Base-by-base conservation (phyloP, 2,329 filamentous ascomycete species). In the Colletotrichum lindemuthianum region DNA sequence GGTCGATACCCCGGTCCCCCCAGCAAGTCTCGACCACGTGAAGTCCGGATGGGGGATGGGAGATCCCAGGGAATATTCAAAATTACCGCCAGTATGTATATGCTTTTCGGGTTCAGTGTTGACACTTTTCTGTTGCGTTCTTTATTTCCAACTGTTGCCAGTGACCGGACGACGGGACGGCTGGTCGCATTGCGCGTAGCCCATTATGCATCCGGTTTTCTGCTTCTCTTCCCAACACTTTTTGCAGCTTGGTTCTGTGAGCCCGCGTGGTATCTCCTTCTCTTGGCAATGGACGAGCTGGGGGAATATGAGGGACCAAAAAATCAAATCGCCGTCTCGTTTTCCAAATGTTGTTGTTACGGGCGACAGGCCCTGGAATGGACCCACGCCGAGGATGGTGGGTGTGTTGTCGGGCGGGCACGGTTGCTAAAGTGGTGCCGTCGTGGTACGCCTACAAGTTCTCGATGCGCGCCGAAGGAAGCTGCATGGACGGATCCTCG, bases 381-480 rank as follows among this genome's bases (percentile, higher is more conserved):
- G 32, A 54, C 58, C 58, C 24, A 24, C 24, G 50, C 43, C 43
- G 49, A 40, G 44, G 36, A 55, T 12, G 44, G 48, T 61, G 51
- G 36, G 48, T 48, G 48, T 39, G 41, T 59, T 1, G 12, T 52
- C 48, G 55, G 12, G 33, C 47, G 41, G 40, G 37, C 15, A 32
- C 34, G 15, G 33, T 33, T 8, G n/a, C 52, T 39, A 41, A n/a
- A n/a, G 32, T 8, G 4, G 37, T 13, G 33, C 16, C 13, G 37
- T 33, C 16, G 43, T 43, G 8, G 51, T 76, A 88, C 76, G 88
- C 33, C 15, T 76, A 88, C 76, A 89, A 78, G 65, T 77, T 83
- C 68, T 86, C 84, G 67, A 89, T 82, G 54, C 86, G 79, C 45
- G 80, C 83, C 71, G 85, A 88, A 10, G 86, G 87, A 74, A 89